Evolutionary conservation across 345 rosid species (phyloP).

Genomic region (Cardamine resedifolia): DNA sequence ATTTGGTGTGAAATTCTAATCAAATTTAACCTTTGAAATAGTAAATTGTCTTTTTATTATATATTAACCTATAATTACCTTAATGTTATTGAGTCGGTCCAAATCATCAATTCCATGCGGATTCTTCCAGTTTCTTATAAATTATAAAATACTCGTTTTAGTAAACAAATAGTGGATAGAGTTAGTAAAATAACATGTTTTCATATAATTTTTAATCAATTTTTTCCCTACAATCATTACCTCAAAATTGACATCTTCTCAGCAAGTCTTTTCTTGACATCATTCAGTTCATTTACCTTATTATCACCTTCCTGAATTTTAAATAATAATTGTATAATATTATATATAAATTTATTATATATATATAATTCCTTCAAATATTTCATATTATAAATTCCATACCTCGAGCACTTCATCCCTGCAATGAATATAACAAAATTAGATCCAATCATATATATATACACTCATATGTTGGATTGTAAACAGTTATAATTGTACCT

Average conservation of each 20-base stretch:
- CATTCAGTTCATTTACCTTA: not conserved
- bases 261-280: not conserved
- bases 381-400: not conserved
- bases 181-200: not conserved
- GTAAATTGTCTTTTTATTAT: not conserved
- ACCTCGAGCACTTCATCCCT: constrained; percentile 4
- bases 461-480: not conserved
- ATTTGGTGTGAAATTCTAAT: not conserved
- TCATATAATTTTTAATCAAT: not conserved
- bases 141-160: not conserved
- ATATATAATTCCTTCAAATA: not conserved
- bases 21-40: not conserved
- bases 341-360: not conserved
- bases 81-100: not conserved
- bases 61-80: not conserved
- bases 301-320: not conserved
- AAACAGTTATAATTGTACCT: not conserved
- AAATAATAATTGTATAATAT: not conserved
- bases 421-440: not conserved
- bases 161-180: not conserved
- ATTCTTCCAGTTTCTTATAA: constrained; percentile 10
- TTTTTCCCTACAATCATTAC: not conserved
- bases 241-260: not conserved
- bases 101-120: not conserved
- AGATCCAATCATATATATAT: not conserved